Percentiles rank a stretch among this genome's conserved stretches.
These are phyloP conservation scores for Ceratobasidium papillatum DNA, from an alignment of 1,284 basidiomycete species.

Conservation along the genomic window DNA sequence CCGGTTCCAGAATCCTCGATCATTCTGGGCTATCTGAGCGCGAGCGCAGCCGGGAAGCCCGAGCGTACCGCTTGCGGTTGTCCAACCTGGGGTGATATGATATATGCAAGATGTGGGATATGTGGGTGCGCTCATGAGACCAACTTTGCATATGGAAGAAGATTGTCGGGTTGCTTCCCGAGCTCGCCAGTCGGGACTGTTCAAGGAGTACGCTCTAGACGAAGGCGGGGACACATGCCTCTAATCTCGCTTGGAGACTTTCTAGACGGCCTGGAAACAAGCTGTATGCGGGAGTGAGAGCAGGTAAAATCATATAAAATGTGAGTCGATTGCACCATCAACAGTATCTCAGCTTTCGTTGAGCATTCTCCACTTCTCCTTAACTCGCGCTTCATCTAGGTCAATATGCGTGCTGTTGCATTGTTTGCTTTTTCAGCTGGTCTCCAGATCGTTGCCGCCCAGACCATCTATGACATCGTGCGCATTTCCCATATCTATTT, in stretches of 20 bases:
- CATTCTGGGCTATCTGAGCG: too few species aligned
- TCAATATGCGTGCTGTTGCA: not conserved
- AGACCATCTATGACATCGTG: conserved; percentile 41
- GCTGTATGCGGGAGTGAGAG: not conserved
- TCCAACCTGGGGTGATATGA: not conserved
- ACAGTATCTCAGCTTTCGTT: not conserved
- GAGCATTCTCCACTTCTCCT: not conserved
- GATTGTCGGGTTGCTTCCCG: not conserved
- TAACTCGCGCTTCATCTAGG: not conserved
- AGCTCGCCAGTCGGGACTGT: conserved; percentile 1
- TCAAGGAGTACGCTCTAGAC: not conserved
- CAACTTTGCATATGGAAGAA: not conserved
- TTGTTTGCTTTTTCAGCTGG: not conserved
- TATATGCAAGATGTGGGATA: not conserved
- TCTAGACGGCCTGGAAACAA: not conserved
- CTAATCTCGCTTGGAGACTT: not conserved
- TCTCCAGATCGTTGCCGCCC: conserved; percentile 27
- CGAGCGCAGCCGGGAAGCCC: not conserved
- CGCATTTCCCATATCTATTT: not conserved
- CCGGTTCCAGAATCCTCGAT: not conserved
- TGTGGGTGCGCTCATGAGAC: not conserved
- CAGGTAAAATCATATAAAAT: not conserved
- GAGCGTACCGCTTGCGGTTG: not conserved
- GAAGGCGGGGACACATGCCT: not conserved
- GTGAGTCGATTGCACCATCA: not conserved